Conservation (phyloP, 805 yeast genomes). For the Pichia manshurica region DNA sequence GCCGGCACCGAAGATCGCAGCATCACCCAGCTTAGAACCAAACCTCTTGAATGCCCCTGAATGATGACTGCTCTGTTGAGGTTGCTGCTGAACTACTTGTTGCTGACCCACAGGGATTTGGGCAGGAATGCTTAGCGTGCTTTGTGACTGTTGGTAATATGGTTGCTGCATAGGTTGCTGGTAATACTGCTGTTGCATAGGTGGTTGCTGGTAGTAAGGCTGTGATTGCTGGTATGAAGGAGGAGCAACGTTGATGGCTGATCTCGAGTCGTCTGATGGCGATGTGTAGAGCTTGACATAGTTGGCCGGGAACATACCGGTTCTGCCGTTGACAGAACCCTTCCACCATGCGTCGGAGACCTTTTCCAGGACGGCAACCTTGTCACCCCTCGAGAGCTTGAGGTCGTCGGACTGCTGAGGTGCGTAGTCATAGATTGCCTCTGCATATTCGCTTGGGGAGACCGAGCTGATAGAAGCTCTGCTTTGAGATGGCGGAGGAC, state of each 20-base stretch:
- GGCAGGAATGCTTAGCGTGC: not conserved
- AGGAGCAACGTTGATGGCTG: constrained; percentile 4
- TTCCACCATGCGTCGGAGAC: constrained; percentile 88
- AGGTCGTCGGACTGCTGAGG: constrained; percentile 78
- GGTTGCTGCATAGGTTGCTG: constrained; percentile 14
- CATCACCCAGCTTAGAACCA: constrained; percentile 85
- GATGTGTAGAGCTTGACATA: constrained; percentile 52
- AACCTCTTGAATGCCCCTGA: constrained; percentile 45
- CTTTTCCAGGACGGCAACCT: constrained; percentile 62
- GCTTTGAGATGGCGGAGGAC: not conserved
- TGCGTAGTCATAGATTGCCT: constrained; percentile 67
- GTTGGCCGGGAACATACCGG: constrained; percentile 87
- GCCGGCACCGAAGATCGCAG: constrained; percentile 98
- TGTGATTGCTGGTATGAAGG: constrained; percentile 6
- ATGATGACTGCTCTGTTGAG: constrained; percentile 17
- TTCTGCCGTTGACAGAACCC: constrained; percentile 53
- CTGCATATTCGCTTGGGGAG: constrained; percentile 37
- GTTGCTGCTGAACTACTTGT: constrained; percentile 13
- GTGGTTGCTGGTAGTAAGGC: constrained; percentile 14
- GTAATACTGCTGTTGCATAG: constrained; percentile 14
- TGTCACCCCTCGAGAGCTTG: constrained; percentile 57
- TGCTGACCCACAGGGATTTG: constrained; percentile 5
- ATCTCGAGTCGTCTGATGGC: not conserved
- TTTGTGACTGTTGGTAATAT: constrained; percentile 16
- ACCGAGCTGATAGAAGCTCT: constrained; percentile 9